Evolutionary conservation across 257 asterid species (phyloP).

Genomic region (Fraxinus americana): DNA sequence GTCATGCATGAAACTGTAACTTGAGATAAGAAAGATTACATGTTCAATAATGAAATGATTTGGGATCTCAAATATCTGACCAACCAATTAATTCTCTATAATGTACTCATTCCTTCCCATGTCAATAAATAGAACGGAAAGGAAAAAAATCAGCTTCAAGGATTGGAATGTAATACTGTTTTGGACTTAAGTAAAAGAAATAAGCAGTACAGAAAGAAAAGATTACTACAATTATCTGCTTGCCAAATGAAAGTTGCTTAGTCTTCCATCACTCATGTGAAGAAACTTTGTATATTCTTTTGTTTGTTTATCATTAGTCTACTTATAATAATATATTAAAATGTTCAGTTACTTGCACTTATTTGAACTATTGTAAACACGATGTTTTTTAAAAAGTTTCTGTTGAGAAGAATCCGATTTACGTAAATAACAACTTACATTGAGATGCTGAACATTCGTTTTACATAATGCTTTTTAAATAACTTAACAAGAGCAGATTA

Average conservation of each 20-base stretch:
- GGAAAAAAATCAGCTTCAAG: background rate
- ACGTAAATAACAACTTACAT: background rate
- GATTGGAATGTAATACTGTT: background rate
- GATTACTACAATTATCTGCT: background rate
- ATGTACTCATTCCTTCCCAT: background rate
- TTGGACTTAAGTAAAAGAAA: background rate
- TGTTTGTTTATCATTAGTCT: background rate
- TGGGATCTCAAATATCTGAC: background rate
- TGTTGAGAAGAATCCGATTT: background rate
- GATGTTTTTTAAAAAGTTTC: background rate
- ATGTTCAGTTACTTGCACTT: background rate
- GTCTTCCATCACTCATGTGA: background rate
- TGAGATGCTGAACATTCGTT: background rate
- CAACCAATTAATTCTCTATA: background rate
- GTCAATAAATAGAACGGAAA: background rate
- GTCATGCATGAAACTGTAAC: background rate
- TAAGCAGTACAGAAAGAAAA: background rate
- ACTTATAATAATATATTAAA: too few species aligned
- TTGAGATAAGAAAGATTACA: background rate
- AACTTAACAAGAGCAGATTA: background rate
- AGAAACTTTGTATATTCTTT: background rate
- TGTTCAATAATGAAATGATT: background rate
- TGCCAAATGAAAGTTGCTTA: background rate
- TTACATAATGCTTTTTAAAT: background rate
- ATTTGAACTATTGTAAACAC: background rate